Percentiles rank a stretch among this genome's conserved stretches.
phyloP scores from a whole-genome alignment of 495 filamentous ascomycete genomes.

The Hypoxylon cercidicola region DNA sequence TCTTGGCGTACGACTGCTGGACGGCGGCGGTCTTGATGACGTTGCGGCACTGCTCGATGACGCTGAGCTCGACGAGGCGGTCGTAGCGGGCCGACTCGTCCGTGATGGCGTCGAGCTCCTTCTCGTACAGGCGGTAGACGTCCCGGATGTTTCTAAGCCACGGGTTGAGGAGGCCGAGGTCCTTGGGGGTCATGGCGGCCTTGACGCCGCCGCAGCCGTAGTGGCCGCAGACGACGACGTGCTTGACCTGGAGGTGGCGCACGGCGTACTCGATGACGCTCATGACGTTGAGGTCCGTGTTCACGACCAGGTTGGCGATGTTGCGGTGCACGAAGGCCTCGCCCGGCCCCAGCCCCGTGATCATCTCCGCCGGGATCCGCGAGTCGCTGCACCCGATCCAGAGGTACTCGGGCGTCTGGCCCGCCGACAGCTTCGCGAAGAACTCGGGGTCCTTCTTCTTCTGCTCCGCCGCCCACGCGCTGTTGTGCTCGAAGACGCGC shows the following conservation, averaged over 20 bases:
- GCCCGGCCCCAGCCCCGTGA: conserved; percentile 68
- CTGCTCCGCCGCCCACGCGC: conserved; percentile 63
- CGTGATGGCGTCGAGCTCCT: conserved; percentile 62
- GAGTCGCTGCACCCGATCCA: conserved; percentile 75
- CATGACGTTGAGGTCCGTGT: conserved; percentile 69
- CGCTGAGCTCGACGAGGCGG: conserved; percentile 69
- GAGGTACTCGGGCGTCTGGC: conserved; percentile 67
- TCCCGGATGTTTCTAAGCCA: conserved; percentile 72
- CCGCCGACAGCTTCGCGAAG: conserved; percentile 62
- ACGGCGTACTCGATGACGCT: conserved; percentile 72
- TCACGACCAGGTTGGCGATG: conserved; percentile 71
- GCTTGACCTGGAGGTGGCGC: conserved; percentile 67
- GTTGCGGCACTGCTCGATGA: conserved; percentile 67
- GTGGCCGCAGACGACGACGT: conserved; percentile 73
- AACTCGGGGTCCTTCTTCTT: conserved; percentile 63
- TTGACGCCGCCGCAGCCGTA: conserved; percentile 73
- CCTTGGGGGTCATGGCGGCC: conserved; percentile 67
- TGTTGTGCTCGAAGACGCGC: conserved; percentile 65
- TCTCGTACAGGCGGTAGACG: conserved; percentile 66
- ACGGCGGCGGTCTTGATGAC: conserved; percentile 68
- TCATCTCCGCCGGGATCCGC: conserved; percentile 69
- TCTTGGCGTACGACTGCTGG: conserved; percentile 61
- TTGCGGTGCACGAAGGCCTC: conserved; percentile 72
- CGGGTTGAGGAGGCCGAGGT: conserved; percentile 67
- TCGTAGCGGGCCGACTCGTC: conserved; percentile 59